Base-by-base conservation (phyloP, 2,329 filamentous ascomycete species). In the Fusarium nelsonii region DNA sequence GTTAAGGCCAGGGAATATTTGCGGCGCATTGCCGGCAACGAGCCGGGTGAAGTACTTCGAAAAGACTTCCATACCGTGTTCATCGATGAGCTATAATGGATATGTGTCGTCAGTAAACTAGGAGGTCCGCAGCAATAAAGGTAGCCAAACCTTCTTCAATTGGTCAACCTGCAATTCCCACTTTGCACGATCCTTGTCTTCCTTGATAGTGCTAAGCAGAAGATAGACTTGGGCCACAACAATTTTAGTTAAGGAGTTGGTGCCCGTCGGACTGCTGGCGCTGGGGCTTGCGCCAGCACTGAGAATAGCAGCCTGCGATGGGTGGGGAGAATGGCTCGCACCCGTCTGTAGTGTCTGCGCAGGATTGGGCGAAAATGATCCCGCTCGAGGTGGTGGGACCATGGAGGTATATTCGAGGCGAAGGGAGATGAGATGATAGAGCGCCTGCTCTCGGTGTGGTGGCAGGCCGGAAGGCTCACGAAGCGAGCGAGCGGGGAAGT, bases 31-130 rank as follows among this genome's bases (percentile, higher is more conserved):
- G 82, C 91, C 91, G 81, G 91, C 92, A 77, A 99, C 89, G 78
- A 98, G 86, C 81, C 95, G 93, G 81, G 93, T 91, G 82, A 99
- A 97, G 81, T 96, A 97, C 84, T 94, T 97, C 65, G 93, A 90
- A 80, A 94, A 97, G 78, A 97, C 94, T 86, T 99, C 97, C 95
- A 99, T 99, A 78, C 94, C 94, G 94, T 97, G 91, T 76, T 95
- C 94, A 88, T 97, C 91, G 83, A 98, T 91, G 79, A 98, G 90
- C 92, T 97, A 58, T 43, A 46, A 40, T 40, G 48, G 12, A 26
- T 39, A 43, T 46, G 32, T 16, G 33, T 41, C n/a, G 66, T 79
- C 50, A 77, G 69, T 49, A 61, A 57, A 41, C 18, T n/a, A 18
- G 23, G 39, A 26, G 40, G 9, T 37, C 18, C 4, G 28, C 30